phyloP scores from a whole-genome alignment of 2,329 filamentous ascomycete genomes.

The Tympanopsis confertula region DNA sequence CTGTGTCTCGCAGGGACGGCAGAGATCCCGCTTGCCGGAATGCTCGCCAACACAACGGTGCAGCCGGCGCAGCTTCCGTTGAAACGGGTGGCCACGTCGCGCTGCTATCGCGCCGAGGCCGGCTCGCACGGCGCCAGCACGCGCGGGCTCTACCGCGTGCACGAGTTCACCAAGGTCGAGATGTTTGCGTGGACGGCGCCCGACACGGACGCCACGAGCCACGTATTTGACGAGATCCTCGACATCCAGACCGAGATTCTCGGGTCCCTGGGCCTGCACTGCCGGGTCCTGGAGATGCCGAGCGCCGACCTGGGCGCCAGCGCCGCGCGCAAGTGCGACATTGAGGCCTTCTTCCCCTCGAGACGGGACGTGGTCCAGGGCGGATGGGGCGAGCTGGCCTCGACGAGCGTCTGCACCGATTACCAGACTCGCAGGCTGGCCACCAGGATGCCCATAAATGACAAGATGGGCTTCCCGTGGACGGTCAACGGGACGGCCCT shows the following conservation, averaged over 20 bases:
- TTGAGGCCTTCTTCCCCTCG: conserved; percentile 88
- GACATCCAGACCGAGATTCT: conserved; percentile 79
- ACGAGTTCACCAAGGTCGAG: conserved; percentile 98
- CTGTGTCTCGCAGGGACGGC: conserved; percentile 77
- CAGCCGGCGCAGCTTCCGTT: conserved; percentile 57
- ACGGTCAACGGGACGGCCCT: conserved; percentile 91
- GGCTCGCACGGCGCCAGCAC: conserved; percentile 81
- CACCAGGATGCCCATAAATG: conserved; percentile 53
- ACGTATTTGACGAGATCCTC: conserved; percentile 74
- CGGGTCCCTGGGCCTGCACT: conserved; percentile 64
- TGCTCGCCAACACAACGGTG: conserved; percentile 67
- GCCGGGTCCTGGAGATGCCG: conserved; percentile 88
- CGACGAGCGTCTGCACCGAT: conserved; percentile 82
- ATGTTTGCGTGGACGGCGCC: conserved; percentile 84
- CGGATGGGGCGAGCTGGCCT: conserved; percentile 90
- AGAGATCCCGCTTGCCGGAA: conserved; percentile 86
- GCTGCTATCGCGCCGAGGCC: conserved; percentile 94
- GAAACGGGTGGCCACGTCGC: conserved; percentile 73
- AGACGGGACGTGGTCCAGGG: conserved; percentile 49
- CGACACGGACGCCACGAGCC: conserved; percentile 31
- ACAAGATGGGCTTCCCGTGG: conserved; percentile 54
- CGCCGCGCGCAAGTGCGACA: conserved; percentile 77
- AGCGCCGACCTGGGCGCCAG: conserved; percentile 78
- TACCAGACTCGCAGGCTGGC: conserved; percentile 79
- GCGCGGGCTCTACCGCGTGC: conserved; percentile 89